Conservation (phyloP, 2,329 filamentous ascomycete genomes). For the Macrophomina pseudophaseolina region DNA sequence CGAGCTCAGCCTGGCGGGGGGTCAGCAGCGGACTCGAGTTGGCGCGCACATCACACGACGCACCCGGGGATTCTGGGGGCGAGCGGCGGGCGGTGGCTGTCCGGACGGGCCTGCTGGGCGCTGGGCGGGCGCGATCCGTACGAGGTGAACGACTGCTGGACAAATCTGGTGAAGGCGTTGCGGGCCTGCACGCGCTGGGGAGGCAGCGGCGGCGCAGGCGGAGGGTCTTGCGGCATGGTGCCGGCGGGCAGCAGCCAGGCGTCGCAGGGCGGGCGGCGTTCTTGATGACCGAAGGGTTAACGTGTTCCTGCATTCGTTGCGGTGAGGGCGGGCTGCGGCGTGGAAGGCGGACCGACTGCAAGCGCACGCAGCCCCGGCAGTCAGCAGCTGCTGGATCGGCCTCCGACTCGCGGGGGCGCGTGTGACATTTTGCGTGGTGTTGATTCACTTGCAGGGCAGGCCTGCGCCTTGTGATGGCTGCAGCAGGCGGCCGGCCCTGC, state of each 20-base stretch:
- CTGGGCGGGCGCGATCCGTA: slow-evolving; percentile 60
- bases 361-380: slow-evolving; percentile 14
- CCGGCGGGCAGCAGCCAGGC: not conserved
- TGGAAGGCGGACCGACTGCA: slow-evolving; percentile 25
- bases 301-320: slow-evolving; percentile 25
- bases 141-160: slow-evolving; percentile 57
- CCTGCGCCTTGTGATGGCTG: slow-evolving; percentile 11
- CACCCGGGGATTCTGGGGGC: slow-evolving; percentile 44
- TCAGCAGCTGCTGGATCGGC: slow-evolving; percentile 14
- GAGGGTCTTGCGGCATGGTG: slow-evolving; percentile 34
- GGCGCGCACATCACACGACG: slow-evolving; percentile 30
- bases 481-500: slow-evolving; percentile 8
- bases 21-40: slow-evolving; percentile 5
- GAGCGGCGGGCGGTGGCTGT: slow-evolving; percentile 43
- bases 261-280: no score
- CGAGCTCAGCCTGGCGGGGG: slow-evolving; percentile 45
- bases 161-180: slow-evolving; percentile 56
- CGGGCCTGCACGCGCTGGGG: slow-evolving; percentile 33
- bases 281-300: not conserved
- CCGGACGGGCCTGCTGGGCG: slow-evolving; percentile 51
- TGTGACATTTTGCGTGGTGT: slow-evolving; percentile 25
- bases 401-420: slow-evolving; percentile 14
- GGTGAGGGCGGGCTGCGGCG: slow-evolving; percentile 18
- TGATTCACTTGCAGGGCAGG: slow-evolving; percentile 19
- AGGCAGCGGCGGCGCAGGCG: slow-evolving; percentile 43